Conservation (phyloP, 2,329 filamentous ascomycete genomes). For the Cladosporium sp. region DNA sequence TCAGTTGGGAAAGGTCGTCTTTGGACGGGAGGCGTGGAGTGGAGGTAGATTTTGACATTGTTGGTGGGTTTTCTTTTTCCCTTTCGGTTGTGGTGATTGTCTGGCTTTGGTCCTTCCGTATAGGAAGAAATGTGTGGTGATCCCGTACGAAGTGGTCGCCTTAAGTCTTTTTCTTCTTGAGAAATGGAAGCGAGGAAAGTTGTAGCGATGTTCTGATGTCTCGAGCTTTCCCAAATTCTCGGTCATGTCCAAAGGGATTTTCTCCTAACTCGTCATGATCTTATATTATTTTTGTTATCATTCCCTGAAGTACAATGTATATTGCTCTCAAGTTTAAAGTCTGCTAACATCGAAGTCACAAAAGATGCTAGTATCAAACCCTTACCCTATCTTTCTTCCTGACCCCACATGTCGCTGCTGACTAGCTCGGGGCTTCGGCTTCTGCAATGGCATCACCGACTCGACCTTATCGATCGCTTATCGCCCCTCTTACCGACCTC, state of each 20-base stretch:
- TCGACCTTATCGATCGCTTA: background rate
- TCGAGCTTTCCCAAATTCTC: background rate
- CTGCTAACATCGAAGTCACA: background rate
- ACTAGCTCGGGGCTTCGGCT: background rate
- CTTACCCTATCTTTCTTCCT: background rate
- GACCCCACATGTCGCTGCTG: background rate
- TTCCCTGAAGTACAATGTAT: background rate
- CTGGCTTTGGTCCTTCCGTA: background rate
- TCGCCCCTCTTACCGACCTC: slow-evolving; percentile 1
- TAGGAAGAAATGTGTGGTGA: background rate
- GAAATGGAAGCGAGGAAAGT: background rate
- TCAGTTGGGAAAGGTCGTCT: slow-evolving; percentile 11
- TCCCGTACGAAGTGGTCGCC: background rate
- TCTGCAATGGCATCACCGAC: background rate
- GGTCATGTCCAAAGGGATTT: background rate
- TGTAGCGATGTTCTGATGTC: background rate
- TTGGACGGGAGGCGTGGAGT: background rate
- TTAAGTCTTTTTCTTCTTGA: background rate
- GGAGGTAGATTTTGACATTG: background rate
- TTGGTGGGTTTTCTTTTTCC: background rate
- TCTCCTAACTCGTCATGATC: background rate
- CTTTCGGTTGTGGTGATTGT: background rate
- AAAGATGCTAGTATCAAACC: background rate
- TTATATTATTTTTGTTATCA: background rate
- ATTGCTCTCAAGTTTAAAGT: background rate